Evolutionary conservation across 106 monocot species (phyloP), one percentile per base, ranked within the genome.

Genomic region (Iris macrosiphon): DNA sequence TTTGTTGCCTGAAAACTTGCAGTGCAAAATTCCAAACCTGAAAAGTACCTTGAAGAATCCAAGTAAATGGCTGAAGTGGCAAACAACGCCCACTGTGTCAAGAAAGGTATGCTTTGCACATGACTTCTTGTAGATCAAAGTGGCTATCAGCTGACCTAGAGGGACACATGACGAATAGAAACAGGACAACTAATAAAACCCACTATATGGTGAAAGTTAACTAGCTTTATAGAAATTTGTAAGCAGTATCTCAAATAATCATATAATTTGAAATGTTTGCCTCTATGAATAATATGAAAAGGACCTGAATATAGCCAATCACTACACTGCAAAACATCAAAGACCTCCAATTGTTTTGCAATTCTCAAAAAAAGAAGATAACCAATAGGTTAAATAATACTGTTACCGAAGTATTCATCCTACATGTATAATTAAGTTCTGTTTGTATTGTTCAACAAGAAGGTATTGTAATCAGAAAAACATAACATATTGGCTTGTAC

Each of bases 41-140:
- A 65, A 61, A 80, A 76, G 62, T 89, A 82, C 79, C 82, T 89
- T 82, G 89, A 77, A 72, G 78, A 75, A 68, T 62, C 64, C 22
- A 74, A 62, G 59, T 48, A 64, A 3, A 79, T 34, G 6, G 63
- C 76, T 37, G 76, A 59, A 34, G 62, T 79, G 5, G 67, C 67
- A 61, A 95, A 52, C 37, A 95, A 24, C 31, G 58, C 35, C 41
- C 95, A 64, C 18, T 85, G 61, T 20, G 81, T 75, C 31, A 50
- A 47, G 21, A 49, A 62, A 61, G 51, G 63, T 19, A 82, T 32
- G 21, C 33, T 38, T 65, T 70, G 32, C 18, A 35, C 38, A 58
- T 43, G 28, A 66, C 66, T 59, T 73, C 73, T 10, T 30, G 17
- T 4, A 71, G 0, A 42, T 66, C 31, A 22, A 7, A 52, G 67